Evolutionary conservation across 1,284 basidiomycete species (phyloP).

Genomic region (Marasmius oreades): DNA sequence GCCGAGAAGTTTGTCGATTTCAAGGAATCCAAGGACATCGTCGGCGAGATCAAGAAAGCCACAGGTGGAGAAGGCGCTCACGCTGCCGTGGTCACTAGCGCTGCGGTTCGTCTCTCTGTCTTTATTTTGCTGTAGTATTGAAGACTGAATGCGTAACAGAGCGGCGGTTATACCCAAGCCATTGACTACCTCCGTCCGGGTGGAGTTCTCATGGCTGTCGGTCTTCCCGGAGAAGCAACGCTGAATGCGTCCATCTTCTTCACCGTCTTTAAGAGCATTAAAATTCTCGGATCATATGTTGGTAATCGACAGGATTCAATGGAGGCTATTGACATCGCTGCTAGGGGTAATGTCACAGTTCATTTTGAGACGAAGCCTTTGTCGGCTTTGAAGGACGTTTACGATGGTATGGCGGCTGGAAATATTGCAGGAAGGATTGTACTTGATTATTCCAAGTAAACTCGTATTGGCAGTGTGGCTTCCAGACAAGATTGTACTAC

Average conservation of each 20-base stretch:
- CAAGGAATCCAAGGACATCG: slow-evolving; percentile 57
- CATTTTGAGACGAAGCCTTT: slow-evolving; percentile 49
- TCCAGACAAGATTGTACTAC: no score
- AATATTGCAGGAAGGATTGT: slow-evolving; percentile 12
- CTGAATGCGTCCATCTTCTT: slow-evolving; percentile 73
- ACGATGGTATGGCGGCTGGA: slow-evolving; percentile 12
- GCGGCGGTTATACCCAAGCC: slow-evolving; percentile 66
- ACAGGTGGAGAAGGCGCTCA: slow-evolving; percentile 77
- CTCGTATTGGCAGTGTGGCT: no score
- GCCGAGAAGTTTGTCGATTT: slow-evolving; percentile 84
- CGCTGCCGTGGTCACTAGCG: slow-evolving; percentile 67
- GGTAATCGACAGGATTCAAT: slow-evolving; percentile 71
- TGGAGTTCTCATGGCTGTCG: slow-evolving; percentile 73
- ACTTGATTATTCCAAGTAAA: slow-evolving; percentile 7
- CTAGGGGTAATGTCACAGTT: slow-evolving; percentile 63
- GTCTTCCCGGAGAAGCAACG: slow-evolving; percentile 59
- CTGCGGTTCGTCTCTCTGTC: slow-evolving; percentile 30
- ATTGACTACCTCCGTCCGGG: slow-evolving; percentile 64
- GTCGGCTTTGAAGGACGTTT: slow-evolving; percentile 35
- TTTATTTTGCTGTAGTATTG: background rate
- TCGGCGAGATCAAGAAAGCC: slow-evolving; percentile 56
- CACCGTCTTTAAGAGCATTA: slow-evolving; percentile 67
- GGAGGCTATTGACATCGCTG: slow-evolving; percentile 73
- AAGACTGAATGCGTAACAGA: slow-evolving; percentile 23
- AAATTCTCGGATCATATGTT: slow-evolving; percentile 74